A percentile compares a stretch with the other conserved stretches of the same genome.
Conservation (phyloP, 495 filamentous ascomycete genomes). For the Tuber melanosporum region DNA sequence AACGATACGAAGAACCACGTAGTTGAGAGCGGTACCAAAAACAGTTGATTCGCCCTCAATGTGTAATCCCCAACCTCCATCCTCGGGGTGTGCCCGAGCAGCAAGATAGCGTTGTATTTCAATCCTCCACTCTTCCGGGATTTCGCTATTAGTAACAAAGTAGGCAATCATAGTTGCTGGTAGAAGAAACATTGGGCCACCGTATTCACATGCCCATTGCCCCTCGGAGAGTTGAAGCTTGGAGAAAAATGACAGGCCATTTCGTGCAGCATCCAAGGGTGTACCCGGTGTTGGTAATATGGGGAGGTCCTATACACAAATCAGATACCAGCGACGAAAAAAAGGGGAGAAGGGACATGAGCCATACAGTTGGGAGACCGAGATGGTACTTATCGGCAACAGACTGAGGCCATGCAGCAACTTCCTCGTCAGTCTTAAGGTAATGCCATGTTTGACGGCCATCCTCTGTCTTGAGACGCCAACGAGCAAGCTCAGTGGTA, state of each 20-base stretch:
- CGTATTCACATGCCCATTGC: slow-evolving; percentile 96
- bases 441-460: slow-evolving; percentile 93
- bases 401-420: slow-evolving; percentile 75
- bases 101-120: slow-evolving; percentile 95
- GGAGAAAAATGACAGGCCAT: slow-evolving; percentile 84
- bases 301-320: slow-evolving; percentile 58
- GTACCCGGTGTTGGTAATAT: slow-evolving; percentile 62
- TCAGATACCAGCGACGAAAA: slow-evolving; percentile 7
- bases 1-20: slow-evolving; percentile 74
- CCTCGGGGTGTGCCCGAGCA: slow-evolving; percentile 73
- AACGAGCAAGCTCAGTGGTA: slow-evolving; percentile 68
- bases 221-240: slow-evolving; percentile 80
- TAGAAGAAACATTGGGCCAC: slow-evolving; percentile 74
- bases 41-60: slow-evolving; percentile 91
- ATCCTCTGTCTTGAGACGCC: slow-evolving; percentile 74
- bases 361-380: slow-evolving; percentile 59
- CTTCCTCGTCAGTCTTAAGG: slow-evolving; percentile 67
- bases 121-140: slow-evolving; percentile 70
- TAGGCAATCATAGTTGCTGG: slow-evolving; percentile 80
- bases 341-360: neutral
- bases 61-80: slow-evolving; percentile 95
- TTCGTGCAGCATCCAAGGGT: slow-evolving; percentile 68
- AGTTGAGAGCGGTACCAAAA: slow-evolving; percentile 86
- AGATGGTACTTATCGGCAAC: slow-evolving; percentile 77
- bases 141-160: slow-evolving; percentile 83